Base-by-base conservation (phyloP, 306 rosid genomes). In the Rosa chinensis region DNA sequence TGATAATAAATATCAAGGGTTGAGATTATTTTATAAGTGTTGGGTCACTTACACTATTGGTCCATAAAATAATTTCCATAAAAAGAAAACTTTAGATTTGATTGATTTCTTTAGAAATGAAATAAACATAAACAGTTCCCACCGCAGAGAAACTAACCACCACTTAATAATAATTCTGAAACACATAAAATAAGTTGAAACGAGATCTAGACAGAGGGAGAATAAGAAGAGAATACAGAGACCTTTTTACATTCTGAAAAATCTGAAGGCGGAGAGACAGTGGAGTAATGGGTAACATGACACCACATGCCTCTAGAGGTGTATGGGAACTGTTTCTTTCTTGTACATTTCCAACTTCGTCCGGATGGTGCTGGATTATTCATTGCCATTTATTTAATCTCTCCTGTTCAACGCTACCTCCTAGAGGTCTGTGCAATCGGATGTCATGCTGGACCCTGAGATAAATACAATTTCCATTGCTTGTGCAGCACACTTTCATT, bases 351-450 rank as follows among this genome's bases (percentile, higher is more conserved):
- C 77, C 66, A 55, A 73, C 49, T 73, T 73, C 25, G 9, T 55
- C 35, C 39, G 23, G 8, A 40, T 40, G 9, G 10, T 3, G 0
- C 2, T 66, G 6, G 17, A 32, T 32, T 32, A 32, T 32, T 32
- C 3, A 32, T 8, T 16, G 1, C 20, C 43, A 11, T 10, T 13
- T 10, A 14, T 77, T 18, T 25, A 25, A 62, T 63, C 16, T 23
- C 3, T 55, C 25, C 25, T 20, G 11, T 55, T 55, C 61, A 55
- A 56, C 32, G 10, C 25, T 8, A n/a, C 28, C 32, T 8, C 63
- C 63, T 75, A 10, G 64, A 61, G 44, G n/a, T 75, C 7, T 75
- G 76, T 80, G 76, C 76, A 14, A 35, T 75, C 42, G 84, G 73
- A 81, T 56, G 55, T 52, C 55, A 56, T 56, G 63, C 20, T 56